phyloP scores from a whole-genome alignment of 2,329 filamentous ascomycete species.

The Calonectria hawksworthii region DNA sequence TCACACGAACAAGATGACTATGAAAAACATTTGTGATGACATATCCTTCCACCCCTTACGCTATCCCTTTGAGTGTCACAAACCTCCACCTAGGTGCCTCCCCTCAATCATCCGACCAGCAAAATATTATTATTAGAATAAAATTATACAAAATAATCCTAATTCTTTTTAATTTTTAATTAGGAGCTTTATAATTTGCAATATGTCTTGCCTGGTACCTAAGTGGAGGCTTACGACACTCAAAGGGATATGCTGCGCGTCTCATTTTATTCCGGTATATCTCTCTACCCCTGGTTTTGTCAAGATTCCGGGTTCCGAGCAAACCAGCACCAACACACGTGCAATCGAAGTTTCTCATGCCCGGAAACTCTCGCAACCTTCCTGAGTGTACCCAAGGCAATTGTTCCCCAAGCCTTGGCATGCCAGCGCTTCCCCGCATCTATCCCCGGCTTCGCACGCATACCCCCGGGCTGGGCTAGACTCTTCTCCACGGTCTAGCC shows the following conservation, averaged over 20 bases:
- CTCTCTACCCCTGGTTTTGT: neutral
- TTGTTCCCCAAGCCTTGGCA: no score
- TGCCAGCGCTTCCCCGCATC: neutral
- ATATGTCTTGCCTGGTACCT: no score
- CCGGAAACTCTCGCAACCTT: neutral
- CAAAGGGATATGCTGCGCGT: neutral
- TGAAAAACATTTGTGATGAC: no score
- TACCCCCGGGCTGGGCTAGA: neutral
- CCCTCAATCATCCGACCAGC: no score
- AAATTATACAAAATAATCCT: no score
- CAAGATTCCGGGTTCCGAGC: neutral
- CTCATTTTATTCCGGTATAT: neutral
- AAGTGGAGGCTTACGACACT: no score
- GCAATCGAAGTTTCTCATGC: neutral
- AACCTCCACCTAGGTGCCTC: no score
- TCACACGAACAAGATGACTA: neutral
- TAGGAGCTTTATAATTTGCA: no score
- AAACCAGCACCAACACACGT: neutral
- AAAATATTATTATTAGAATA: no score
- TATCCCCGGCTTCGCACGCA: neutral
- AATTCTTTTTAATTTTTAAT: no score
- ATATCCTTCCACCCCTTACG: neutral
- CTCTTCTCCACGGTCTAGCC: neutral
- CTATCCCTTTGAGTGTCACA: no score
- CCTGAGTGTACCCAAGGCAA: neutral